Base-by-base conservation (phyloP, 345 rosid species). In the Nasturtium officinale region DNA sequence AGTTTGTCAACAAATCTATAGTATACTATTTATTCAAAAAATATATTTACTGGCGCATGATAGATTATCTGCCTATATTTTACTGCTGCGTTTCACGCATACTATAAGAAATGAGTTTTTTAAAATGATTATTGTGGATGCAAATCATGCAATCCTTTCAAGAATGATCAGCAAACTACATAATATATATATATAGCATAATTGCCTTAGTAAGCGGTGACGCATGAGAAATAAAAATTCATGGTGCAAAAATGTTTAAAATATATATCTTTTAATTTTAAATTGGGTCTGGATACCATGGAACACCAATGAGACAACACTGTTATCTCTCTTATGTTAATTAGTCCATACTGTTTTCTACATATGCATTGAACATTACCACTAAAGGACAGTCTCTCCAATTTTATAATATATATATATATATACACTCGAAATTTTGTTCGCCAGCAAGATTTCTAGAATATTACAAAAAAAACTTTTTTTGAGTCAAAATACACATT, bases 161-260 rank as follows among this genome's bases (percentile, higher is more conserved):
- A 16, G 62, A 26, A 35, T 61, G 62, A 60, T 60, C 65, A 60
- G 21, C 45, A 65, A 25, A 11, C 9, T 26, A 54, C 32, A 66
- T 8, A 26, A 28, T n/a, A n/a, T n/a, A n/a, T n/a, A n/a, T n/a
- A n/a, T n/a, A n/a, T 30, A 48, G 48, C 66, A 57, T 57, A 65
- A 58, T 66, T 61, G 40, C 10, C 65, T 76, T 63, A n/a, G 23
- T 42, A 62, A 28, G 75, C 62, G 65, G 79, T 69, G 71, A 76
- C 60, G 28, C 45, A 54, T 54, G 65, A 62, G 65, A 54, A 61
- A 25, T 46, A 10, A 51, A 32, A 60, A 18, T 32, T 67, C 57
- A 28, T 37, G 48, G 68, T 40, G 25, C 51, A 53, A 26, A 32
- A 29, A 16, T 66, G 21, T 38, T 23, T 16, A 45, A 45, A 15